Conservation (phyloP, 805 yeast genomes). For the Starmerella tilneyi region DNA sequence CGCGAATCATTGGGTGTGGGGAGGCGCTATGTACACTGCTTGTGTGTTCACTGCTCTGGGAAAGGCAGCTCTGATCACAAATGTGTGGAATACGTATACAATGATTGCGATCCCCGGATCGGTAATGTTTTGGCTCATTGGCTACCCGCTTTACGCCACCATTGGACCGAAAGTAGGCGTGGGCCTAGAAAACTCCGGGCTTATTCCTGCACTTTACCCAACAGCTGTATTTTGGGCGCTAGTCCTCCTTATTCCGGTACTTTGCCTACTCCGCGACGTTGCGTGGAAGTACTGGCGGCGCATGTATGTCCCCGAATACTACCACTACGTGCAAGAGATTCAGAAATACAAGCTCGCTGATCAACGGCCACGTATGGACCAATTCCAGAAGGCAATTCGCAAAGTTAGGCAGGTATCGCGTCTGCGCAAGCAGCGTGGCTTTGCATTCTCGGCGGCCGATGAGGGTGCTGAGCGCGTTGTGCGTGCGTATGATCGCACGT, state of each 20-base stretch:
- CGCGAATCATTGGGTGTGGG: constrained; percentile 92
- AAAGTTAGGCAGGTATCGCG: constrained; percentile 97
- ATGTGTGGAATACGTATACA: constrained; percentile 91
- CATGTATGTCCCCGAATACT: constrained; percentile 81
- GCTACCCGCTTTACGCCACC: constrained; percentile 77
- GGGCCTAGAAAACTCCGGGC: constrained; percentile 77
- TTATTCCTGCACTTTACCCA: constrained; percentile 63
- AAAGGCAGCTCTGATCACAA: constrained; percentile 85
- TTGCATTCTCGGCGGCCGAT: constrained; percentile 93
- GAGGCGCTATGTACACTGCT: constrained; percentile 77
- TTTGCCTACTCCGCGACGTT: constrained; percentile 78
- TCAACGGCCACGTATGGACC: constrained; percentile 90
- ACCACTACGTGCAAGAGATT: constrained; percentile 92
- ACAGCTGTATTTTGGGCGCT: constrained; percentile 76
- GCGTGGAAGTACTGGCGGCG: constrained; percentile 92
- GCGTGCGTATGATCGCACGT: constrained; percentile 63
- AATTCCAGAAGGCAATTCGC: constrained; percentile 92
- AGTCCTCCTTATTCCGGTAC: constrained; percentile 58
- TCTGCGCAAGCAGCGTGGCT: constrained; percentile 96
- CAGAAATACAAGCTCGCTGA: constrained; percentile 92
- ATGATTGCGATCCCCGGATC: constrained; percentile 93
- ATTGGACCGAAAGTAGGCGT: constrained; percentile 76
- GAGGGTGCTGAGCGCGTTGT: constrained; percentile 87
- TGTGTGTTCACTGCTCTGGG: constrained; percentile 84
- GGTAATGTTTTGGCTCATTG: constrained; percentile 65